Conservation (phyloP, 257 asterid species). For the Solanum arcanum region DNA sequence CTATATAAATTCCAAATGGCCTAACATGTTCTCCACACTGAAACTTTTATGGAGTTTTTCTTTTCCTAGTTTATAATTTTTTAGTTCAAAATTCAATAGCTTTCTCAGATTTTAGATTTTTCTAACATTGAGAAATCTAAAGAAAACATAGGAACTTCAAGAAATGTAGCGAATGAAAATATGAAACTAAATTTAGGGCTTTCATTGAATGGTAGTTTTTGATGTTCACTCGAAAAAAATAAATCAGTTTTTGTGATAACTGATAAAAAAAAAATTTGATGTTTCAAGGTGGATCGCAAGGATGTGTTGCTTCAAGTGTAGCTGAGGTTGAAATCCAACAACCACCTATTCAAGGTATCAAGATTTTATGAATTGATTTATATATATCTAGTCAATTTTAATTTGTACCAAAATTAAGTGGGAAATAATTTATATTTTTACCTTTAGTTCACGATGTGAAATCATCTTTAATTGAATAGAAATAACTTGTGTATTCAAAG, state of each 20-base stretch:
- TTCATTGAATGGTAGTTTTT: not conserved
- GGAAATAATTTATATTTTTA: not conserved
- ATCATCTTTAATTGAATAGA: not conserved
- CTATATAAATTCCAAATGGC: not conserved
- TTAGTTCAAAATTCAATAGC: not conserved
- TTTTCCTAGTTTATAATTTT: too few species aligned
- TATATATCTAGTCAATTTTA: not conserved
- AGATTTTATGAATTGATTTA: not conserved
- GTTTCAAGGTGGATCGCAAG: conserved; percentile 26
- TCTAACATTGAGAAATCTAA: conserved; percentile 22
- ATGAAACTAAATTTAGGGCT: conserved; percentile 44
- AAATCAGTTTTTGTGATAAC: conserved; percentile 22
- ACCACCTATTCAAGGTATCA: conserved; percentile 33
- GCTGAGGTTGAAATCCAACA: conserved; percentile 28
- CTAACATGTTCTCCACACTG: not conserved
- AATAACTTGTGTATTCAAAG: not conserved
- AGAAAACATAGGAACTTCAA: not conserved
- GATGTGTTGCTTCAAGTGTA: conserved; percentile 40
- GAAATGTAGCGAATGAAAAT: conserved; percentile 7
- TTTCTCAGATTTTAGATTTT: not conserved
- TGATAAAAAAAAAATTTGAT: conserved; percentile 9
- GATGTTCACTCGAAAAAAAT: not conserved
- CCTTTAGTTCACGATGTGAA: not conserved
- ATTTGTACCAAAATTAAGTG: not conserved
- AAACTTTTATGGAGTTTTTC: not conserved